Evolutionary conservation across 495 filamentous ascomycete genomes (phyloP), one percentile per base, ranked within the genome.

Genomic region (Lophiotrema nucula): DNA sequence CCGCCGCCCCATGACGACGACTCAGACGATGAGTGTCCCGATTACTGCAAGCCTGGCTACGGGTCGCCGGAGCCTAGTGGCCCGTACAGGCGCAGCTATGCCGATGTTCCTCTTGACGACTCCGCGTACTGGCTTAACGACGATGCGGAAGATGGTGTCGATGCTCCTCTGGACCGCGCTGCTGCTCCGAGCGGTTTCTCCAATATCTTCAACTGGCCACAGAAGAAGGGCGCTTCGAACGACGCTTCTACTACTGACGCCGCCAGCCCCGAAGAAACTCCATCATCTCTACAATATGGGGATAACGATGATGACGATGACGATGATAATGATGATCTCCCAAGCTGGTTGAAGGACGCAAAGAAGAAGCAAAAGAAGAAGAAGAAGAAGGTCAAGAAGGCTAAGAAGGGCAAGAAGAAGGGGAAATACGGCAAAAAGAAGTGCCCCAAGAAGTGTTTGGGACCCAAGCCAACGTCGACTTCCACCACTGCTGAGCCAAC

Each of bases 391-490:
- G 10, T 6, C 39, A 43, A 43, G 39, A 43, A 43, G 19, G 39
- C 6, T 13, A 43, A 43, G 18, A 43, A 46, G 5, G 16, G n/a
- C 15, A 55, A 47, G 44, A 47, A 55, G 51, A 25, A 26, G 2
- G 21, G 35, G 2, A 42, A 27, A 18, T 16, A 50, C 2, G n/a
- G 37, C 5, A 23, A 42, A 6, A 33, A 19, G 21, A 53, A 43
- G 18, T 53, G 49, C 27, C 49, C 49, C 16, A 41, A 26, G 49
- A 55, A 46, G 41, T 55, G 51, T 27, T 23, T 13, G 18, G 37
- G 37, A 28, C 44, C 44, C 23, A 47, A 26, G 23, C 44, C 44
- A 5, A 38, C 33, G 31, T 10, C 27, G 39, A 8, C 39, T 11
- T 43, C 13, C 13, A 43, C 10, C 19, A 43, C 13, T 19, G 19